Evolutionary conservation across 495 filamentous ascomycete genomes (phyloP).

Genomic region (Penicillium pancosmium): DNA sequence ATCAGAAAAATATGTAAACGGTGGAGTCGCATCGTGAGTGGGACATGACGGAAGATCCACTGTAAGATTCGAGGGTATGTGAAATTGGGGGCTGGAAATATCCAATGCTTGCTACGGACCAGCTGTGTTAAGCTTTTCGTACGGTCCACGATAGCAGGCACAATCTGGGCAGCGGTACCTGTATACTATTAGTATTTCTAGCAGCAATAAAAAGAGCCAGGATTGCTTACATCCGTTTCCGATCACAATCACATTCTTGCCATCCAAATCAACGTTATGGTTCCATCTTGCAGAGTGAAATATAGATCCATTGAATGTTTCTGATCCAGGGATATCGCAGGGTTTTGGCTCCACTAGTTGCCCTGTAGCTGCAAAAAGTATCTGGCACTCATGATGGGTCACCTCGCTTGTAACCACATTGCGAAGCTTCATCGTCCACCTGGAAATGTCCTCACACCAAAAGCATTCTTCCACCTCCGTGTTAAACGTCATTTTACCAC

Average conservation of each 20-base stretch:
- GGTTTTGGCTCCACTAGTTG: background rate
- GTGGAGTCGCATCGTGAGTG: slow-evolving; percentile 19
- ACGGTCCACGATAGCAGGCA: slow-evolving; percentile 38
- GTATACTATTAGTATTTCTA: slow-evolving; percentile 21
- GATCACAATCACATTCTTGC: slow-evolving; percentile 61
- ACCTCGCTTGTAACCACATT: background rate
- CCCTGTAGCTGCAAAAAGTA: background rate
- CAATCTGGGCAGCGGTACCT: slow-evolving; percentile 50
- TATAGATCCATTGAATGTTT: slow-evolving; percentile 17
- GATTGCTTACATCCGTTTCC: slow-evolving; percentile 44
- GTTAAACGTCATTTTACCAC: background rate
- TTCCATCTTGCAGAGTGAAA: slow-evolving; percentile 66
- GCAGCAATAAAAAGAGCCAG: background rate
- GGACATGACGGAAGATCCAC: slow-evolving; percentile 29
- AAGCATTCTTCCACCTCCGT: background rate
- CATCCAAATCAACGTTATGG: slow-evolving; percentile 52
- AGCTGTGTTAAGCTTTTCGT: slow-evolving; percentile 30
- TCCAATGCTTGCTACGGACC: slow-evolving; percentile 33
- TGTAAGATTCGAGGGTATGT: slow-evolving; percentile 17
- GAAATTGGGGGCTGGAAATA: slow-evolving; percentile 18
- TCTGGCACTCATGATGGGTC: background rate
- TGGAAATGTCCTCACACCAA: background rate
- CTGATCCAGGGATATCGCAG: background rate
- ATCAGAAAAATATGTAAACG: slow-evolving; percentile 27
- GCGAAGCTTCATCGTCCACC: background rate